Evolutionary conservation across 495 filamentous ascomycete species (phyloP).

Genomic region (Penicillium bialowiezense): DNA sequence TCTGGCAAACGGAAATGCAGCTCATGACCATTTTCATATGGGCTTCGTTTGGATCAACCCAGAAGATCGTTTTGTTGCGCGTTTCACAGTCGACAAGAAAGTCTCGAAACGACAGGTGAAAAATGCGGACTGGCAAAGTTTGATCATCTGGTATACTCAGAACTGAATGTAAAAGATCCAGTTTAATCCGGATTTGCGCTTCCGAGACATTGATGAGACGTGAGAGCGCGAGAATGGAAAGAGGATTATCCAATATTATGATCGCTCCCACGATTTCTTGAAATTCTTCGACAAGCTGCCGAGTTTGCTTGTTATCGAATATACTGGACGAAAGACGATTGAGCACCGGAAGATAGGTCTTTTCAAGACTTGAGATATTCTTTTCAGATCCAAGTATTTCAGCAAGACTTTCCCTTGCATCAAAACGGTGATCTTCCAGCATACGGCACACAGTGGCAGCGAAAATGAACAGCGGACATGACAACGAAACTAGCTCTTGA

Average conservation of each 20-base stretch:
- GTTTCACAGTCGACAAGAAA: background rate
- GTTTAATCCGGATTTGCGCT: background rate
- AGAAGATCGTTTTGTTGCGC: no score
- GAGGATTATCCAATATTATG: background rate
- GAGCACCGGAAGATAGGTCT: no score
- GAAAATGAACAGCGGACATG: constrained; percentile 27
- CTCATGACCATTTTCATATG: no score
- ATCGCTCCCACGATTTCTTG: background rate
- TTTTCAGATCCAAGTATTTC: constrained; percentile 5
- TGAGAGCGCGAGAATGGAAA: constrained; percentile 4
- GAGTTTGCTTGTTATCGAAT: background rate
- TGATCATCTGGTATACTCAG: background rate
- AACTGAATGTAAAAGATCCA: background rate
- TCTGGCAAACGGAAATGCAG: no score
- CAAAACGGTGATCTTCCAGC: constrained; percentile 4
- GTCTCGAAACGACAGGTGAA: background rate
- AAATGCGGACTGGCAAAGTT: background rate
- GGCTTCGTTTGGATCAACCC: no score
- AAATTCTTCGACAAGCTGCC: background rate
- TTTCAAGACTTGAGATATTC: no score
- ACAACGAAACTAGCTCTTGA: constrained; percentile 6
- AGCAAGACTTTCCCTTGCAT: constrained; percentile 9
- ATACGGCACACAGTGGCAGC: constrained; percentile 26
- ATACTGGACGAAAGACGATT: no score
- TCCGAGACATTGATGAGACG: background rate